A percentile compares a stretch with the other conserved stretches of the same genome.
These are phyloP conservation scores for Annona squamosa DNA, from an alignment of 164 flowering plant genomes.

Conservation along the genomic window DNA sequence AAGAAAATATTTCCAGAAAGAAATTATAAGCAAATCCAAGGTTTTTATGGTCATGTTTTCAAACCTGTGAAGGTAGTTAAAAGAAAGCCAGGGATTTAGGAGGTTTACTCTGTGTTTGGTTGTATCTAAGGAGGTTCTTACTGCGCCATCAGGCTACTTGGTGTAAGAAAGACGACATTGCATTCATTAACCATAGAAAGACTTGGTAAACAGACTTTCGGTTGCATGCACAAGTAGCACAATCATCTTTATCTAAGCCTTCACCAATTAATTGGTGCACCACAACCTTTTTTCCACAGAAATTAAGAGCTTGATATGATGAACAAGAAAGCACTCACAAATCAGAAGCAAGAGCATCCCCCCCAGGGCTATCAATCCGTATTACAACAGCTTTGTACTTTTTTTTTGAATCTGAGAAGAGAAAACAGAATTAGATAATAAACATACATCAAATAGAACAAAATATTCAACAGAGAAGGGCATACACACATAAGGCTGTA, in stretches of 20 bases:
- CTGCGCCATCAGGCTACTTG: no score
- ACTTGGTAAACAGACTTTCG: no score
- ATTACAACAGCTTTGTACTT: conserved; percentile 68
- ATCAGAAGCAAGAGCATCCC: conserved; percentile 99
- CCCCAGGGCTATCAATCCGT: conserved; percentile 97
- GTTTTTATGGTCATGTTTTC: no score
- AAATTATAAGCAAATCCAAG: no score
- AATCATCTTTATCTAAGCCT: neutral
- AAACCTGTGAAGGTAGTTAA: no score
- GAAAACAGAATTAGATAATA: neutral
- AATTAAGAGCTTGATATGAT: neutral
- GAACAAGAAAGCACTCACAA: conserved; percentile 54
- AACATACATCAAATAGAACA: neutral
- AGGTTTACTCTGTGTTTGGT: no score
- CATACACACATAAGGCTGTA: neutral
- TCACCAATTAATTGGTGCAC: neutral
- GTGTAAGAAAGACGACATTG: no score
- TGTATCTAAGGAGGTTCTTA: no score
- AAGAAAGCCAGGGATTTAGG: no score
- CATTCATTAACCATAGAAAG: no score
- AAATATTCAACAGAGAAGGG: neutral
- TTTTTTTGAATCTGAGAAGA: conserved; percentile 60
- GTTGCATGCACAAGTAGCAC: no score
- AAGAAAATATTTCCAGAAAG: no score
- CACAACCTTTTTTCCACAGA: neutral